These are phyloP conservation scores for Crataegus laevigata DNA, from an alignment of 306 rosid species.

Conservation along the genomic window DNA sequence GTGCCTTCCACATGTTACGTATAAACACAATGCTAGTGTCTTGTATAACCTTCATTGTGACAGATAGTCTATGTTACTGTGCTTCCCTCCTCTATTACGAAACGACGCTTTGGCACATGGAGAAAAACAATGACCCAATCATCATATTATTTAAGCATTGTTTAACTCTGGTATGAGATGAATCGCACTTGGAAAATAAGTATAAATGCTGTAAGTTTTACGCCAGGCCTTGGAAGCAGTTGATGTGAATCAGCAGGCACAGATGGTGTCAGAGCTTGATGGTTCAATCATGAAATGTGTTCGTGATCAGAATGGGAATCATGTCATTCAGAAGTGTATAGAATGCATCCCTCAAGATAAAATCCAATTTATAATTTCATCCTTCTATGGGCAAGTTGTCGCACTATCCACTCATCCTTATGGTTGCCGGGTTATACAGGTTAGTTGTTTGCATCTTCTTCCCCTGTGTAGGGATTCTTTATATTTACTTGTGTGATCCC, in stretches of 20 bases:
- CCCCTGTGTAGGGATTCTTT: constrained; percentile 2
- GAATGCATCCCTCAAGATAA: constrained; percentile 87
- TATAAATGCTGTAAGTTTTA: constrained; percentile 9
- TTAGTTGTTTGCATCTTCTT: constrained; percentile 20
- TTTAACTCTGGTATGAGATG: background rate
- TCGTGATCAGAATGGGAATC: constrained; percentile 95
- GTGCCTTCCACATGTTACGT: background rate
- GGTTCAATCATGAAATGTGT: constrained; percentile 88
- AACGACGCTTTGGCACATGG: background rate
- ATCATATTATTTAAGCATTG: background rate
- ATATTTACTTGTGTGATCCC: constrained; percentile 20
- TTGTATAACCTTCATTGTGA: background rate
- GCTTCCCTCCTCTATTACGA: background rate
- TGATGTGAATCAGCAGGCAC: constrained; percentile 66
- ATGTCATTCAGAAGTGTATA: constrained; percentile 88
- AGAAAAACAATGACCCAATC: background rate
- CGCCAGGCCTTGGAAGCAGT: constrained; percentile 90
- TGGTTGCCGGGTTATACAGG: constrained; percentile 99
- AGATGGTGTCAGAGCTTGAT: constrained; percentile 84
- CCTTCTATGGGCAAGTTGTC: constrained; percentile 91
- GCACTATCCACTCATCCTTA: constrained; percentile 94
- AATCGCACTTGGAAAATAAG: background rate
- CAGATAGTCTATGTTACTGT: background rate
- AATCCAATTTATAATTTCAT: constrained; percentile 77
- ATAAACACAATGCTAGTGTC: background rate